Conservation (phyloP, 179 eudicot genomes). For the Silene noctiflora region DNA sequence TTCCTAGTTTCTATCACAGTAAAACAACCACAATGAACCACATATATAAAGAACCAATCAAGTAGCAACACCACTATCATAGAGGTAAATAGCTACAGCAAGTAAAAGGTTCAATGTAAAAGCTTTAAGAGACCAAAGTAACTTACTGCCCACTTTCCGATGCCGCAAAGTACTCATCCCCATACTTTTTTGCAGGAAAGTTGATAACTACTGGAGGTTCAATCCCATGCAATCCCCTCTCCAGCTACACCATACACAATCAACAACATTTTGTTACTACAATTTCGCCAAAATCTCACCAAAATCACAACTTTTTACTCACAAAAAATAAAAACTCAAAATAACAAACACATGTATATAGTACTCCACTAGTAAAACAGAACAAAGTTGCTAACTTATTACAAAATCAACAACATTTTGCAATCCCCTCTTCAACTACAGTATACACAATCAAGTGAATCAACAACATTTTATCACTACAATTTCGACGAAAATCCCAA, state of each 20-base stretch:
- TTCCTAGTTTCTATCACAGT: no score
- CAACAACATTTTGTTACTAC: background rate
- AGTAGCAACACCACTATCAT: background rate
- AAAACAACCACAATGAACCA: no score
- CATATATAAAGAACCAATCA: conserved; percentile 2
- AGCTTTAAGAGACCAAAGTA: background rate
- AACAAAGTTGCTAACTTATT: background rate
- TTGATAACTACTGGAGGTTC: conserved; percentile 61
- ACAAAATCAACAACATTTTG: background rate
- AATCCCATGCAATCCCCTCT: conserved; percentile 68
- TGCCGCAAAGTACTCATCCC: conserved; percentile 56
- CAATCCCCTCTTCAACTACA: no score
- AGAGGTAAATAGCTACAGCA: background rate
- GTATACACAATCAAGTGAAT: no score
- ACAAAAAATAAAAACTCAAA: background rate
- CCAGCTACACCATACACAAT: conserved; percentile 50
- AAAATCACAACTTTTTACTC: background rate
- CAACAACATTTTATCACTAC: background rate
- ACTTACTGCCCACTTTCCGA: conserved; percentile 78
- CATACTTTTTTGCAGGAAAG: conserved; percentile 72
- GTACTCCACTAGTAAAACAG: background rate
- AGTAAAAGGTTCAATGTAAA: background rate
- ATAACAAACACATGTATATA: background rate
- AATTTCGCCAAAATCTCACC: background rate
- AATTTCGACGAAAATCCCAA: background rate